These are phyloP conservation scores for Penicillium angulare DNA, from an alignment of 495 filamentous ascomycete species.

Conservation along the genomic window DNA sequence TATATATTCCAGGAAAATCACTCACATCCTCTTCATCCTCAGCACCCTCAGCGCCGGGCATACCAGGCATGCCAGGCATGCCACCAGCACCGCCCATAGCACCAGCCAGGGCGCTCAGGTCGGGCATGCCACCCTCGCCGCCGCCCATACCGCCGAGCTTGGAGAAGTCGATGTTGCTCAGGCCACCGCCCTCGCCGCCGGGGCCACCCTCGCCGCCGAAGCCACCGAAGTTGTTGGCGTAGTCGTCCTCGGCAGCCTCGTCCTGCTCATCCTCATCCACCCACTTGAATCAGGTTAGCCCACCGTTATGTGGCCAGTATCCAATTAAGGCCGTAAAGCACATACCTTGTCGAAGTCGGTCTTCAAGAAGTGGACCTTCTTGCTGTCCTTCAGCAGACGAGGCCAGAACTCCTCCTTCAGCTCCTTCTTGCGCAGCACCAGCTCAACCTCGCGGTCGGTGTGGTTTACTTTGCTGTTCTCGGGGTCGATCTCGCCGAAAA, in stretches of 20 bases:
- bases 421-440: slow-evolving; percentile 96
- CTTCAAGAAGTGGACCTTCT: slow-evolving; percentile 96
- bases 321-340: neutral
- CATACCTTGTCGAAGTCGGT: slow-evolving; percentile 96
- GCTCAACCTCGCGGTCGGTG: slow-evolving; percentile 78
- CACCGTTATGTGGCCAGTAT: neutral
- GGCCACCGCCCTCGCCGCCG: slow-evolving; percentile 59
- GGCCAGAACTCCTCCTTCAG: slow-evolving; percentile 91
- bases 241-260: slow-evolving; percentile 77
- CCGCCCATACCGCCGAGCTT: slow-evolving; percentile 70
- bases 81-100: slow-evolving; percentile 37
- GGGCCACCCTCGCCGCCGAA: slow-evolving; percentile 49
- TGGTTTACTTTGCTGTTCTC: slow-evolving; percentile 78
- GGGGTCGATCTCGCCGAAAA: slow-evolving; percentile 89
- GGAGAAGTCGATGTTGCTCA: slow-evolving; percentile 76
- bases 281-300: slow-evolving; percentile 60
- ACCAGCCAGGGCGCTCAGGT: slow-evolving; percentile 46
- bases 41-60: slow-evolving; percentile 50
- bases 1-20: slow-evolving; percentile 26
- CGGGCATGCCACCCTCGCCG: slow-evolving; percentile 40
- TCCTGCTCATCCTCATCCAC: slow-evolving; percentile 99
- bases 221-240: slow-evolving; percentile 65
- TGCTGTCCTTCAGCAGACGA: slow-evolving; percentile 79
- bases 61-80: slow-evolving; percentile 34
- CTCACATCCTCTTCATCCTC: slow-evolving; percentile 60